Base-by-base conservation (phyloP, 2,329 filamentous ascomycete genomes). In the Pseudogymnoascus sp. region DNA sequence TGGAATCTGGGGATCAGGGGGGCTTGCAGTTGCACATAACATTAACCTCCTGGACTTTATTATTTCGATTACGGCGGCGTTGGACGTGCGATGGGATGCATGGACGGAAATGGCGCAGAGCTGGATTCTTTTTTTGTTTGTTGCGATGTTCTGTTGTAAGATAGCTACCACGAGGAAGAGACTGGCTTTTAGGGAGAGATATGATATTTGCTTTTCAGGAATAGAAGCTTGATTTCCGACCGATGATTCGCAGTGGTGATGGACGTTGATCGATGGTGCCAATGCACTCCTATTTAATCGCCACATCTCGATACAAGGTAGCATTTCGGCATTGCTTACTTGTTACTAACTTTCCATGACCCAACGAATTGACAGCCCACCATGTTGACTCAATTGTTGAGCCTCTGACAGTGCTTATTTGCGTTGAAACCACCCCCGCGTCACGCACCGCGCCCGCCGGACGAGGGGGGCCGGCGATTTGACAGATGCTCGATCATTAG, bases 131-230 rank as follows among this genome's bases (percentile, higher is more conserved):
- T 54, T 33, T 33, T 54, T 54, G 22, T 25, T 25, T 25, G 22
- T 25, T 25, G 47, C 47, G 47, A 54, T 54, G 47, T 54, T 16
- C 28, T 54, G 28, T 54, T 54, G 47, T 54, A 54, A 54, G 47
- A 54, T 54, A 54, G 47, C 28, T 54, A 54, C 28, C 28, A 54
- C 33, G 41, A 54, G 28, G 25, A 54, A 54, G 47, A 54, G 47
- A 54, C 12, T 33, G 47, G 47, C 47, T 54, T 50, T 54, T 54
- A 54, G n/a, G 47, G 28, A 14, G 28, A 4, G 47, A 54, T 54
- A 54, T 54, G 47, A 54, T 33, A 54, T 33, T 54, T 54, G 47
- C 47, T 54, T 54, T 54, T 54, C 47, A 54, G 47, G 47, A 54
- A 54, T 54, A 54, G 47, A 54, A 33, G n/a, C 47, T 54, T 54